Conservation (phyloP, 2,329 filamentous ascomycete species). For the Fusarium protoensiforme region DNA sequence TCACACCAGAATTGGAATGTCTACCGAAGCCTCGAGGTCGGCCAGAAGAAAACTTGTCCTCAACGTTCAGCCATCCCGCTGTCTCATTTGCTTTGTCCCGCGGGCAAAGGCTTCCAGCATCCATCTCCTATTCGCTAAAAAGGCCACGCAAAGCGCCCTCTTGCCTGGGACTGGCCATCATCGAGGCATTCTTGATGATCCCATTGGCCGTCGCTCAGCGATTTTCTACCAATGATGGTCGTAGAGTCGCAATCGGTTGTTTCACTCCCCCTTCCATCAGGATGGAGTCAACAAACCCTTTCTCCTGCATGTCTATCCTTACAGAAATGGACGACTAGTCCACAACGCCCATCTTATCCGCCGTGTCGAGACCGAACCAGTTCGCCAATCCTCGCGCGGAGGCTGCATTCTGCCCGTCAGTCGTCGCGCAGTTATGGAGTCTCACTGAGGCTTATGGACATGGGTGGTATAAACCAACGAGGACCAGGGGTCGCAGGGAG, state of each 20-base stretch:
- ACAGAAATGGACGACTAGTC: slow-evolving; percentile 26
- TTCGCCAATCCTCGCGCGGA: slow-evolving; percentile 39
- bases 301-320: slow-evolving; percentile 39
- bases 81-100: slow-evolving; percentile 29
- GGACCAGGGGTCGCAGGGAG: slow-evolving; percentile 7
- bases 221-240: slow-evolving; percentile 40
- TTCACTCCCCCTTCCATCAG: slow-evolving; percentile 37
- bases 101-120: background rate
- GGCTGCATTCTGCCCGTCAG: slow-evolving; percentile 27
- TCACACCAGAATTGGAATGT: background rate
- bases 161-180: slow-evolving; percentile 25
- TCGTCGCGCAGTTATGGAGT: slow-evolving; percentile 24
- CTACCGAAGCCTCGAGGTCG: background rate
- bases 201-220: slow-evolving; percentile 31
- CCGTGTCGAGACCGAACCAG: slow-evolving; percentile 28
- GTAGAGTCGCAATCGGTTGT: slow-evolving; percentile 24
- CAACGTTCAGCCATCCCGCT: slow-evolving; percentile 2
- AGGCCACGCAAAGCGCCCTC: slow-evolving; percentile 34
- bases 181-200: slow-evolving; percentile 9
- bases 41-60: background rate
- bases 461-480: slow-evolving; percentile 34
- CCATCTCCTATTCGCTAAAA: slow-evolving; percentile 37
- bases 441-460: slow-evolving; percentile 30
- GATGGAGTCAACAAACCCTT: slow-evolving; percentile 25
- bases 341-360: slow-evolving; percentile 27